These are phyloP conservation scores for Zygosaccharomyces pseudobailii DNA, from an alignment of 1,139 yeast genomes.

Conservation along the genomic window DNA sequence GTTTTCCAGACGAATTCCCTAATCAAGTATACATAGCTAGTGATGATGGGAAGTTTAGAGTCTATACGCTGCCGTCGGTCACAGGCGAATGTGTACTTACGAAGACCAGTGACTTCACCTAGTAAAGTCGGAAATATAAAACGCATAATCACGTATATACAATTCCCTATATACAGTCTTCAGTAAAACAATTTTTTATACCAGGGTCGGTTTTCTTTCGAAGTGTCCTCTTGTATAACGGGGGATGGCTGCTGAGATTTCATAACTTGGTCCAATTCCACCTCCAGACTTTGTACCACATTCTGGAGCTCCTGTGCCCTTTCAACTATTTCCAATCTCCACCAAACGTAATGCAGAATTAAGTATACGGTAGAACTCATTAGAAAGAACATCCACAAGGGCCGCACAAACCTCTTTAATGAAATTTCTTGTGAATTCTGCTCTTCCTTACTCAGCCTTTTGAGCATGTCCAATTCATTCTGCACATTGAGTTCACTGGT, in stretches of 20 bases:
- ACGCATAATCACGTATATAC: not conserved
- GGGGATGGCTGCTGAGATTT: not conserved
- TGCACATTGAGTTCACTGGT: slow-evolving; percentile 29
- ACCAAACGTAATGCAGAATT: slow-evolving; percentile 32
- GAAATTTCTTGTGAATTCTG: slow-evolving; percentile 19
- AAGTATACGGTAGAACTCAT: slow-evolving; percentile 33
- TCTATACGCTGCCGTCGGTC: slow-evolving; percentile 28
- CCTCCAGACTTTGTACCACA: slow-evolving; percentile 19
- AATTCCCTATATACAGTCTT: not conserved
- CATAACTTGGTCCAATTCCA: slow-evolving; percentile 14
- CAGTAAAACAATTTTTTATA: slow-evolving; percentile 17
- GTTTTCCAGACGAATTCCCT: slow-evolving; percentile 32
- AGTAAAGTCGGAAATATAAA: not conserved
- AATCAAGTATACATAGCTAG: slow-evolving; percentile 29
- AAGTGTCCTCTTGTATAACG: not conserved
- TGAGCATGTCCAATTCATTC: slow-evolving; percentile 29
- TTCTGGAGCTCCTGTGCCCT: slow-evolving; percentile 25
- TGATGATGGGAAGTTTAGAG: slow-evolving; percentile 27
- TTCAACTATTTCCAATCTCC: slow-evolving; percentile 33
- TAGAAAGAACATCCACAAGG: slow-evolving; percentile 29
- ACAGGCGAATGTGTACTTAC: slow-evolving; percentile 29
- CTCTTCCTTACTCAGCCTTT: slow-evolving; percentile 23
- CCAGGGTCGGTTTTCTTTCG: slow-evolving; percentile 13
- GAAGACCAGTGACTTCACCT: slow-evolving; percentile 24
- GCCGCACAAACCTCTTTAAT: slow-evolving; percentile 24